Evolutionary conservation across 2,329 filamentous ascomycete genomes (phyloP), one percentile per base, ranked within the genome.

Genomic region (Fusarium secorum): DNA sequence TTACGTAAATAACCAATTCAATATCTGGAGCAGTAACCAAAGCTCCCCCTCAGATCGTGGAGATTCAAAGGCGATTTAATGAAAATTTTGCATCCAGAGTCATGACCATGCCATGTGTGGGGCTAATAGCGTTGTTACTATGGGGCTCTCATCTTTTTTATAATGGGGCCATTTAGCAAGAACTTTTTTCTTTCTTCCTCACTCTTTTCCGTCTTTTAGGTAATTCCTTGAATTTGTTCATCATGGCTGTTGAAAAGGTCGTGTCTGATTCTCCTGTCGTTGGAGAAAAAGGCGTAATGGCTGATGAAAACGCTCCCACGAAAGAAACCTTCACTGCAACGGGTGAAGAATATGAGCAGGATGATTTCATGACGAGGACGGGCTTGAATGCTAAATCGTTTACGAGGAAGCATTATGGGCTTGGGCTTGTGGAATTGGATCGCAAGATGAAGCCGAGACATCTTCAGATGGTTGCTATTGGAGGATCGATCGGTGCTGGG

Each of bases 381-480:
- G 74, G 74, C 17, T 36, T 76, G 45, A 76, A 76, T 20, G 54
- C 70, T 0, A 64, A 64, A 6, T 76, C 74, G 1, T 76, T 76
- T 28, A 59, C 60, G 10, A 59, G 53, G 26, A 75, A 75, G 60
- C 73, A 76, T 39, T 76, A 74, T 42, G 74, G 74, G 0, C 48
- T 64, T 6, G 74, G 74, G 6, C 35, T 74, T 1, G 61, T 76
- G 11, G 74, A 84, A 72, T 76, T 85, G 48, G 82, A 85, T 68
- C 80, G 81, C 28, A 78, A 80, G 73, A 86, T 89, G 82, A 86
- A 87, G 81, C 81, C 82, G 20, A 84, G 87, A 70, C 87, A 89
- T 79, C 79, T 89, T 71, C 85, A 89, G 79, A 89, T 89, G 87
- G 89, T 89, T 79, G 85, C 87, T 72, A 88, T 89, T 61, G 87